Percentiles rank a stretch among this genome's conserved stretches.
Conservation (phyloP, 1,284 basidiomycete genomes). For the Cutaneotrichosporon mucoides region DNA sequence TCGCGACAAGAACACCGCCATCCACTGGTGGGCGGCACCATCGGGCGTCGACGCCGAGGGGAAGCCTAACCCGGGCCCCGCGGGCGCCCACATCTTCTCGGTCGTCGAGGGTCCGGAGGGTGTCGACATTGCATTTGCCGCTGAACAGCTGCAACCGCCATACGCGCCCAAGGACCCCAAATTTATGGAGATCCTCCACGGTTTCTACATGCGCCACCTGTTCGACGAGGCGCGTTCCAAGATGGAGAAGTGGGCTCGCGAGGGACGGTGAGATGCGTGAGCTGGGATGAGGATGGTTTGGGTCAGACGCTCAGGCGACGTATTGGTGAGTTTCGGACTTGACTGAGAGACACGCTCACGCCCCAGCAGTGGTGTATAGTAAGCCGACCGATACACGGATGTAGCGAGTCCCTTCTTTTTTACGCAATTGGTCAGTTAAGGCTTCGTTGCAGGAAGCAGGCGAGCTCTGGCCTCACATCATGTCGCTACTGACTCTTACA, state of each 20-base stretch:
- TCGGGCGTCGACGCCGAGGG: not conserved
- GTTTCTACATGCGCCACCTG: not conserved
- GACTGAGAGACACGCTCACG: no score
- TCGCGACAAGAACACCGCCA: not conserved
- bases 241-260: not conserved
- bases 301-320: no score
- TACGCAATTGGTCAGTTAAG: no score
- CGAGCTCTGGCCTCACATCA: no score
- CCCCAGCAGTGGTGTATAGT: no score
- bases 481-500: no score
- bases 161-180: slow-evolving; percentile 1
- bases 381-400: no score
- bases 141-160: not conserved
- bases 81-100: not conserved
- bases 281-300: no score
- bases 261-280: not conserved
- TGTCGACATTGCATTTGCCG: not conserved
- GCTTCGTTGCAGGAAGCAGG: no score
- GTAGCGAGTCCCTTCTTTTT: no score
- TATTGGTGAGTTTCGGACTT: no score
- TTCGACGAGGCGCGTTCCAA: not conserved
- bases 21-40: slow-evolving; percentile 1
- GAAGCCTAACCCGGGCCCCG: not conserved
- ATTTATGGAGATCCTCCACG: not conserved
- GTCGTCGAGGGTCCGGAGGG: not conserved